Base-by-base conservation (phyloP, 1,139 yeast genomes). In the Pichia sp. region DNA sequence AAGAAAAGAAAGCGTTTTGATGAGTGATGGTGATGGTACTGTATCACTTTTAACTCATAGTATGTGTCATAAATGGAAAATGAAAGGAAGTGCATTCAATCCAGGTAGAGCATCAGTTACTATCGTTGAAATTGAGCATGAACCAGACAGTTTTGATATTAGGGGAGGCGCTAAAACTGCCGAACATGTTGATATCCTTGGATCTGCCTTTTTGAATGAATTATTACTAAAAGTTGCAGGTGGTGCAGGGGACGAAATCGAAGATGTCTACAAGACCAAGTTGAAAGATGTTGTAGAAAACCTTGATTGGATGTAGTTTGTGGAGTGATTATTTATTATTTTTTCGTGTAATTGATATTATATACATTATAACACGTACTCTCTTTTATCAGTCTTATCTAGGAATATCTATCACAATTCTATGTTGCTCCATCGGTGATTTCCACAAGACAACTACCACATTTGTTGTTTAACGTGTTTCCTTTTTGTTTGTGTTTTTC, bases 141-240 rank as follows among this genome's bases (percentile, higher is more conserved):
- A 89, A 62, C 98, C 98, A 0, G 96, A 87, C 61, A 71, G 87
- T 57, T 88, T 85, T 62, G 98, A 94, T 68, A 85, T 92, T 44
- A 77, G 98, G 56, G 98, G 98, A 22, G 98, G 98, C 5, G 95
- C 97, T 23, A 86, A 86, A 62, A 92, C 97, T 1, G 97, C 98
- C 0, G 98, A 92, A 60, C 98, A 92, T 66, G 98, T 92, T 24
- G 98, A 94, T 64, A 89, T 92, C 49, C 72, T 92, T 44, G 98
- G 98, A 1, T 82, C 96, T 51, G 89, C 97, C 0, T 96, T 85
- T 62, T 71, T 92, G 63, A 92, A 92, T 63, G 97, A 92, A 61
- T 70, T 90, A 59, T 72, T 92, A 7, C 71, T 92, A 50, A 77
- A 78, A 53, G 90, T 92, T 23, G 97, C 90, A 4, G 74, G 88